Base-by-base conservation (phyloP, 140 eudicot species). In the Bidens hawaiensis region DNA sequence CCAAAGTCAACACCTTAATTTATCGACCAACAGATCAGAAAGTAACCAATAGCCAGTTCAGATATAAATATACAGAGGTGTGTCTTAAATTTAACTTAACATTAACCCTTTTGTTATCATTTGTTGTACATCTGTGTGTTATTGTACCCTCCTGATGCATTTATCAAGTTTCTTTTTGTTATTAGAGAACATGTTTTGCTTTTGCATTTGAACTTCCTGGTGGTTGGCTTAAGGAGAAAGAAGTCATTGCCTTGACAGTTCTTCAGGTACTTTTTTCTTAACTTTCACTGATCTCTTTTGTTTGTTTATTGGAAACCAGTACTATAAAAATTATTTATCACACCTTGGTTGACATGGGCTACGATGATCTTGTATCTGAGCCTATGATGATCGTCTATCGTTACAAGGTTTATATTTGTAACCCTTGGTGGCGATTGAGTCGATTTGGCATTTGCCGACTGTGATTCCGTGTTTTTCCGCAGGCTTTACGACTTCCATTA, bases 61-160 rank as follows among this genome's bases (percentile, higher is more conserved):
- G n/a, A n/a, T n/a, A n/a, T n/a, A n/a, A n/a, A n/a, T n/a, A 69
- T 57, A 71, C 95, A 75, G 90, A 82, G 89, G 97, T 86, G 43
- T 53, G 63, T 40, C 26, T 19, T 28, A 33, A 43, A 41, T 14
- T 30, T 14, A 9, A 62, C 46, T 47, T 5, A 46, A 23, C 22
- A n/a, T 6, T 54, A 46, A 14, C 51, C 26, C 55, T 54, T 5
- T 9, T 41, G 25, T 33, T 48, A 15, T 34, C n/a, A n/a, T 60
- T 16, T 7, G 33, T 15, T 26, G 1, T 28, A 24, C 28, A 28
- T 64, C 9, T 60, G 43, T 12, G 19, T n/a, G 24, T n/a, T n/a
- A n/a, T 40, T 57, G 12, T 64, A 23, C 19, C 26, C 14, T 59
- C 26, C 41, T 55, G 45, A 63, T 55, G 53, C 2, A 24, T 62